phyloP scores from a whole-genome alignment of 2,329 filamentous ascomycete species.

The Hypoxylon sp. region DNA sequence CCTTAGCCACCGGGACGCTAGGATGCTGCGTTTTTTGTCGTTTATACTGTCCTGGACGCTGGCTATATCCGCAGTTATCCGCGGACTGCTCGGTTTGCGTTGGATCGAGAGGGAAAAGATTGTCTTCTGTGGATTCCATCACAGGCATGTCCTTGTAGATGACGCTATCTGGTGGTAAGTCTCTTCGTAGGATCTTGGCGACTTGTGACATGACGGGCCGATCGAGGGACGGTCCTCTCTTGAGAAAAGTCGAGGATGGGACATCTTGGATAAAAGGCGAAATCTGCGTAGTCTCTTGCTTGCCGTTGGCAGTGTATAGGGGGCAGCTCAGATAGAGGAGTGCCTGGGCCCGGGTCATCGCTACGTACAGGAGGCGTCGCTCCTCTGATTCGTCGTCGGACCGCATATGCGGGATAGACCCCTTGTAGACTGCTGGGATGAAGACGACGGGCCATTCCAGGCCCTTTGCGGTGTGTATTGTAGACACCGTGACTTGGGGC shows the following conservation, averaged over 20 bases:
- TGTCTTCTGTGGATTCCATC: slow-evolving; percentile 69
- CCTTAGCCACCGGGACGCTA: slow-evolving; percentile 51
- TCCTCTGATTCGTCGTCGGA: slow-evolving; percentile 90
- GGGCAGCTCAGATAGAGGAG: slow-evolving; percentile 88
- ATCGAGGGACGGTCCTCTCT: slow-evolving; percentile 74
- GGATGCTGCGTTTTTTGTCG: slow-evolving; percentile 43
- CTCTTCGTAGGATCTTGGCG: slow-evolving; percentile 73
- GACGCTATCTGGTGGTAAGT: slow-evolving; percentile 62
- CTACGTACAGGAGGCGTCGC: slow-evolving; percentile 87
- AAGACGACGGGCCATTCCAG: slow-evolving; percentile 97
- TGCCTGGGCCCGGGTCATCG: slow-evolving; percentile 92
- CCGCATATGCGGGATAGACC: slow-evolving; percentile 87
- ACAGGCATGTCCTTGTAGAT: slow-evolving; percentile 62
- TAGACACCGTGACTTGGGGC: slow-evolving; percentile 85
- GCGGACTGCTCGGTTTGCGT: slow-evolving; percentile 50
- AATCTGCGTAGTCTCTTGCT: slow-evolving; percentile 61
- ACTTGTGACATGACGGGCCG: slow-evolving; percentile 69
- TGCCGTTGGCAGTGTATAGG: slow-evolving; percentile 67
- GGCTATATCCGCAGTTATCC: slow-evolving; percentile 11
- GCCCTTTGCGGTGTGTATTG: slow-evolving; percentile 94
- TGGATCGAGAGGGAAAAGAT: slow-evolving; percentile 72
- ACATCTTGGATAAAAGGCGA: slow-evolving; percentile 73
- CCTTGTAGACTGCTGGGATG: slow-evolving; percentile 86
- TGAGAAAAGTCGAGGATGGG: slow-evolving; percentile 46
- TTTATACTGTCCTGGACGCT: slow-evolving; percentile 37